Evolutionary conservation across 805 yeast genomes (phyloP).

Genomic region (Yamadazyma sp.): DNA sequence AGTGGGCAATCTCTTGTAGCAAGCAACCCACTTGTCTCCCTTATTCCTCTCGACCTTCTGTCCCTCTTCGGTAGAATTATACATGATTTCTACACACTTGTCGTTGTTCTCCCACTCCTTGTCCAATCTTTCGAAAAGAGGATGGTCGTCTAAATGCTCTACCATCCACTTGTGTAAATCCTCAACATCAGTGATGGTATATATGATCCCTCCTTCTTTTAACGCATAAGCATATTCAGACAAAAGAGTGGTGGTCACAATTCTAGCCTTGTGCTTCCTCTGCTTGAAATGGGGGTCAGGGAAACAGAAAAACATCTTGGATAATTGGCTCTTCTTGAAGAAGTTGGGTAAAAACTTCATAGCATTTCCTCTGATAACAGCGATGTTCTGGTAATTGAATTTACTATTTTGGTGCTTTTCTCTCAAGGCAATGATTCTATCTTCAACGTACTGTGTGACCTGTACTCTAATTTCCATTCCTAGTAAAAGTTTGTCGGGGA

Average conservation of each 20-base stretch:
- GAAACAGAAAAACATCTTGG: constrained; percentile 95
- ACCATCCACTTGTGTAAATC: constrained; percentile 98
- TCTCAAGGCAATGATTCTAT: constrained; percentile 87
- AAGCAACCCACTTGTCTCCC: constrained; percentile 86
- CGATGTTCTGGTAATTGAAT: constrained; percentile 70
- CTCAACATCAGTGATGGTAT: constrained; percentile 93
- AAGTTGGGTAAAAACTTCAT: constrained; percentile 97
- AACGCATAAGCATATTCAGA: constrained; percentile 91
- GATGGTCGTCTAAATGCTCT: constrained; percentile 84
- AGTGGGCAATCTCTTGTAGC: constrained; percentile 71
- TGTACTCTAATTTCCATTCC: constrained; percentile 99
- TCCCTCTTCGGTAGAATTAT: constrained; percentile 95
- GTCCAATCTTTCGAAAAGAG: constrained; percentile 78
- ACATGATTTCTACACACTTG: constrained; percentile 83
- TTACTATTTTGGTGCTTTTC: constrained; percentile 41
- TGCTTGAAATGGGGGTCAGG: constrained; percentile 99
- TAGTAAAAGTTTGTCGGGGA: constrained; percentile 70
- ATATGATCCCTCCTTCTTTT: constrained; percentile 81
- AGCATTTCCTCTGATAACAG: constrained; percentile 91
- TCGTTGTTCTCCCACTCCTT: constrained; percentile 80
- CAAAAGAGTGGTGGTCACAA: constrained; percentile 82
- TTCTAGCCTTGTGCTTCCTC: constrained; percentile 95
- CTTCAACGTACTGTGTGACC: constrained; percentile 96
- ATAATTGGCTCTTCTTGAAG: constrained; percentile 76
- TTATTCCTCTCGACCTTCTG: constrained; percentile 90